Evolutionary conservation across 306 rosid genomes (phyloP), one percentile per base, ranked within the genome.

Genomic region (Myrica gale): DNA sequence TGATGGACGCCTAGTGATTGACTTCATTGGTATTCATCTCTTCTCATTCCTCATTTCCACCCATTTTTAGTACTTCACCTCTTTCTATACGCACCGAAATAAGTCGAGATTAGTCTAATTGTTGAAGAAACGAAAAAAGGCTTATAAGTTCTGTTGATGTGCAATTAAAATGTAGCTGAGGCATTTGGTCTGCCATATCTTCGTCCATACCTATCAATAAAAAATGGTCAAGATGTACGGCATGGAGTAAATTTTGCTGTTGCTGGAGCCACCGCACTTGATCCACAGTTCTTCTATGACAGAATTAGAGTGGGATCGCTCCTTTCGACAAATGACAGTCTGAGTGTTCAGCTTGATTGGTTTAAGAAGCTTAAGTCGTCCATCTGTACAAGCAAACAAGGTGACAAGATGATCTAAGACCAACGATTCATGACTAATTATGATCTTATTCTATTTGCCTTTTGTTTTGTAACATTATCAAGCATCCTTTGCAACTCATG

Each of bases 231-330:
- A 69, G 73, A 76, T 60, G 51, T 62, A 7, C 52, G 55, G 26
- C 79, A 37, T 17, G 94, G 97, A 37, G 86, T 87, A 9, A 91
- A 91, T 78, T 91, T 91, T 77, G 97, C 94, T 0, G 94, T 91
- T n/a, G 89, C 92, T 15, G 94, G 97, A 82, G 90, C 94, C 60
- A 87, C 92, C 1, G 94, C 90, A 39, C 86, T 91, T 46, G 90
- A 86, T 41, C 63, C 83, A 43, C 81, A 83, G 41, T 84, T 91
- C 82, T 87, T 91, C 84, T 17, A 9, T 17, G 23, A 60, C 71
- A 71, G 45, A 47, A 76, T n/a, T n/a, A n/a, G 80, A 48, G 43
- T 86, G 3, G 88, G 71, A 45, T 44, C 76, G 0, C 23, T 69
- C 73, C 51, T 87, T 44, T 86, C 86, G 89, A 84, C 97, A 17